A percentile compares a stretch with the other conserved stretches of the same genome.
phyloP scores from a whole-genome alignment of 2,329 filamentous ascomycete species.

The Aspergillus piperis region DNA sequence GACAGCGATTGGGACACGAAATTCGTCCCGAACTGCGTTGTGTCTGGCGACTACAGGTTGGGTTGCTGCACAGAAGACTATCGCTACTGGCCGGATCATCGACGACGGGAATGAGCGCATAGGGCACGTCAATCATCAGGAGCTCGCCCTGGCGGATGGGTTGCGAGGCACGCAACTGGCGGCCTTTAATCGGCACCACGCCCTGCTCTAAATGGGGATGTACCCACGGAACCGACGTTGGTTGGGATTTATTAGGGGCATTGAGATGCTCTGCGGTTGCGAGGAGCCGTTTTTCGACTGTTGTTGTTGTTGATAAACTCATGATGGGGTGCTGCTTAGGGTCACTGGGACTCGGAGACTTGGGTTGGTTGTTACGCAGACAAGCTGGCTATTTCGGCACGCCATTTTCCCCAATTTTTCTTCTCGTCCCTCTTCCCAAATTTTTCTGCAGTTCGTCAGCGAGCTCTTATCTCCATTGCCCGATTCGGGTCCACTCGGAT shows the following conservation, averaged over 20 bases:
- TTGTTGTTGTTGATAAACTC: slow-evolving; percentile 3
- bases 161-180: slow-evolving; percentile 31
- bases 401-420: background rate
- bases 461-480: background rate
- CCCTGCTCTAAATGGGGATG: slow-evolving; percentile 32
- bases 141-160: slow-evolving; percentile 28
- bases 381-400: background rate
- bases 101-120: slow-evolving; percentile 34
- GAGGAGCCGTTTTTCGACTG: slow-evolving; percentile 6
- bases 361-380: no score
- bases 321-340: slow-evolving; percentile 2
- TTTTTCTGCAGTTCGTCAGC: background rate
- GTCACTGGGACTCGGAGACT: background rate
- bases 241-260: background rate
- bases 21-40: slow-evolving; percentile 5
- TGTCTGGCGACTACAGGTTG: slow-evolving; percentile 28
- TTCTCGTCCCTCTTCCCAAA: no score
- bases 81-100: slow-evolving; percentile 27
- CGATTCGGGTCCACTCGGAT: background rate
- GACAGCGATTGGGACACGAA: slow-evolving; percentile 27
- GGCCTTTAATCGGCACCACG: slow-evolving; percentile 32
- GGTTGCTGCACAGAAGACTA: slow-evolving; percentile 33
- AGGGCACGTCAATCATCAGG: slow-evolving; percentile 33
- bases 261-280: slow-evolving; percentile 10
- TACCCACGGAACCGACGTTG: slow-evolving; percentile 22